Conservation (phyloP, 139 green algal genomes). For the Yamagishiella unicocca region DNA sequence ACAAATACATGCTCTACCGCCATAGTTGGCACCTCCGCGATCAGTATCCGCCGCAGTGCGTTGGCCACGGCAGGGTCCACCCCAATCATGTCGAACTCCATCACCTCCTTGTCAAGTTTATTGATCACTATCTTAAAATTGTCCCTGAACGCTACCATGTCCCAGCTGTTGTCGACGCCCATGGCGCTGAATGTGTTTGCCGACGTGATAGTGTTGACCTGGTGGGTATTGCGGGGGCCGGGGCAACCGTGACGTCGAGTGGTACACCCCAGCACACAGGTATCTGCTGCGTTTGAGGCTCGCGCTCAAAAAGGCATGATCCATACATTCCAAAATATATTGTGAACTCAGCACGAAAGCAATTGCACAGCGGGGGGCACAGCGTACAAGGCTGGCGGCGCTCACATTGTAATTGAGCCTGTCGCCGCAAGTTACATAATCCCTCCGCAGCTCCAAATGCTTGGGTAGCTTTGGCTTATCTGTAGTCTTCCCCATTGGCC, state of each 20-base stretch:
- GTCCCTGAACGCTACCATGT: slow-evolving; percentile 77
- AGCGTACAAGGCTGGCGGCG: not conserved
- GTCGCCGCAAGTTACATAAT: slow-evolving; percentile 77
- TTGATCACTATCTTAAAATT: slow-evolving; percentile 68
- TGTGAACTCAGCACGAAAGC: no score
- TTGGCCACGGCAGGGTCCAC: slow-evolving; percentile 92
- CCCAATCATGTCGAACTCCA: slow-evolving; percentile 96
- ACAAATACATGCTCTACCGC: slow-evolving; percentile 99
- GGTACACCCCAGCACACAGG: no score
- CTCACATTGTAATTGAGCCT: slow-evolving; percentile 86
- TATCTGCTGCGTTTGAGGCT: no score
- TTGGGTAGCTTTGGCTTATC: slow-evolving; percentile 66
- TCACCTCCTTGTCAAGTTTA: slow-evolving; percentile 62
- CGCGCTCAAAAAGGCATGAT: no score
- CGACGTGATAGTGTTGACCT: slow-evolving; percentile 80
- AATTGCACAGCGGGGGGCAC: no score
- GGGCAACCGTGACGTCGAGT: no score
- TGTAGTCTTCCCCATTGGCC: not conserved
- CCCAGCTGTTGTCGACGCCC: slow-evolving; percentile 86
- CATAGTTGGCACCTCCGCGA: slow-evolving; percentile 96
- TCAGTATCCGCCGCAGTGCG: slow-evolving; percentile 94
- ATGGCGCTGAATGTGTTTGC: slow-evolving; percentile 76
- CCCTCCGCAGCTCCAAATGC: slow-evolving; percentile 70
- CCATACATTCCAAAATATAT: no score
- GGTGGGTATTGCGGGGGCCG: no score